phyloP scores from a whole-genome alignment of 371 early-diverging fungal genomes.

The Mucor ambiguus region DNA sequence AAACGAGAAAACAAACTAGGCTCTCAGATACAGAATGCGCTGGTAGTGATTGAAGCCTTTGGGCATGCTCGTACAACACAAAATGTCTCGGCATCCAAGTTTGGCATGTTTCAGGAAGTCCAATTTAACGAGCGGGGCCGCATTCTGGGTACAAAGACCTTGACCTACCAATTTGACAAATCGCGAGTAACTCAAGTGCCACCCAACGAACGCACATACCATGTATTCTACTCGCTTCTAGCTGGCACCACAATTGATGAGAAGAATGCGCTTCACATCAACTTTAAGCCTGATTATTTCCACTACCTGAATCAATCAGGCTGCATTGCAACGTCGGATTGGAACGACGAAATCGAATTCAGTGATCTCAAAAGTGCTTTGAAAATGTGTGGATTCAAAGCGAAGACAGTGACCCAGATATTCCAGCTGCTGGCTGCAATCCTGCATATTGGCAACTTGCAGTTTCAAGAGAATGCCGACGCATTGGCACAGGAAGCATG shows the following conservation, averaged over 20 bases:
- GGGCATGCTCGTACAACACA: constrained; percentile 73
- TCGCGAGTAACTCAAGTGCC: constrained; percentile 65
- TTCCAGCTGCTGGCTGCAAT: constrained; percentile 78
- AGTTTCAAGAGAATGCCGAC: constrained; percentile 60
- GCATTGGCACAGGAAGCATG: constrained; percentile 60
- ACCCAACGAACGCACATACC: constrained; percentile 75
- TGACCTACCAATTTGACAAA: constrained; percentile 89
- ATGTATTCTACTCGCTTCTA: constrained; percentile 87
- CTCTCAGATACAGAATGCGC: constrained; percentile 70
- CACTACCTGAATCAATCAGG: constrained; percentile 40
- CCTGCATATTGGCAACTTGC: constrained; percentile 78
- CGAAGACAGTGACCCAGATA: constrained; percentile 67
- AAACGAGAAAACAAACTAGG: constrained; percentile 76
- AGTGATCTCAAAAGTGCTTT: constrained; percentile 74
- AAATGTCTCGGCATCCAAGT: constrained; percentile 77
- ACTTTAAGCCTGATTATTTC: constrained; percentile 44
- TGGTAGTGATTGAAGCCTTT: constrained; percentile 72
- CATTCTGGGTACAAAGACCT: constrained; percentile 83
- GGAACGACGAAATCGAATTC: constrained; percentile 58
- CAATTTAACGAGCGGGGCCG: constrained; percentile 87
- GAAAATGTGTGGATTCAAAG: constrained; percentile 76
- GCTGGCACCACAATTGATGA: constrained; percentile 54
- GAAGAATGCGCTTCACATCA: constrained; percentile 48
- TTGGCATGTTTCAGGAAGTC: constrained; percentile 80
- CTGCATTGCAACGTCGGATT: constrained; percentile 21